Evolutionary conservation across 805 yeast genomes (phyloP).

Genomic region (Saturnispora serradocipensis): DNA sequence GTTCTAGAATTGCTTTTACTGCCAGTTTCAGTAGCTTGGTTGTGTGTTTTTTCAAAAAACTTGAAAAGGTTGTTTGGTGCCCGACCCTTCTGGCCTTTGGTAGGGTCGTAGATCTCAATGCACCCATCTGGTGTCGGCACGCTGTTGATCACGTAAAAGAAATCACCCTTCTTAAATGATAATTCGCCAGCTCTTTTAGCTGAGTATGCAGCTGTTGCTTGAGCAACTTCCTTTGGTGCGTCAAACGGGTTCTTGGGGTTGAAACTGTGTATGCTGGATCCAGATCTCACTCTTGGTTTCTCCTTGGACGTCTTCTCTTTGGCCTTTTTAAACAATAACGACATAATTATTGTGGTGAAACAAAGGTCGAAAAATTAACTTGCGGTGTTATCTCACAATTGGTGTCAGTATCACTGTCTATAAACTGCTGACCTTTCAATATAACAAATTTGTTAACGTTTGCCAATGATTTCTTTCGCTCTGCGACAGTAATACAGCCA

Average conservation of each 20-base stretch:
- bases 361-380: neutral
- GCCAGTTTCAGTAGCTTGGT: slow-evolving; percentile 23
- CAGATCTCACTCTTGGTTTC: slow-evolving; percentile 16
- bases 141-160: slow-evolving; percentile 67
- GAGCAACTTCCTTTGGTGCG: slow-evolving; percentile 76
- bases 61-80: slow-evolving; percentile 85
- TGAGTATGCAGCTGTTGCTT: slow-evolving; percentile 67
- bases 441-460: too few species aligned
- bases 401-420: neutral
- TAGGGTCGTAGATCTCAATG: slow-evolving; percentile 86
- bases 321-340: slow-evolving; percentile 23
- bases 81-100: slow-evolving; percentile 66
- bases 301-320: slow-evolving; percentile 25
- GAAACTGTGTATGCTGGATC: neutral
- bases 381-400: neutral
- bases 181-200: slow-evolving; percentile 80
- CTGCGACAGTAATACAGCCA: neutral
- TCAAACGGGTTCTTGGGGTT: slow-evolving; percentile 17
- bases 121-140: slow-evolving; percentile 27
- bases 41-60: slow-evolving; percentile 51
- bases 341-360: slow-evolving; percentile 12
- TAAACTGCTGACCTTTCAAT: neutral
- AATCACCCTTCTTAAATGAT: slow-evolving; percentile 73
- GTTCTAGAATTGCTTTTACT: neutral
- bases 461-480: too few species aligned